These are phyloP conservation scores for Salix brachista DNA, from an alignment of 345 rosid species.

Conservation along the genomic window DNA sequence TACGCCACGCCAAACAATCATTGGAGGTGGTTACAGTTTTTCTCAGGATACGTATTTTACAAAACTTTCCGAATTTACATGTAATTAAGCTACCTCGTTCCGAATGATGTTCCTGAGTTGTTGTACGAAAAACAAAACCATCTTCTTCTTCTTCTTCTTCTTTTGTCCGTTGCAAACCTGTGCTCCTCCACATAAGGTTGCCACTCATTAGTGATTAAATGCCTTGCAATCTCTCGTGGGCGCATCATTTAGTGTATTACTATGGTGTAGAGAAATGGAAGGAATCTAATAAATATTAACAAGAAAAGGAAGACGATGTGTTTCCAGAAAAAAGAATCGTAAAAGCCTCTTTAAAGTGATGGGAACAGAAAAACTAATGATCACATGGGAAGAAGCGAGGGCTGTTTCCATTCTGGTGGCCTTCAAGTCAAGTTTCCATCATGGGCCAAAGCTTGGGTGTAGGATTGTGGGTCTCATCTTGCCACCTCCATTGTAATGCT, in stretches of 20 bases:
- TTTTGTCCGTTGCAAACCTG: not conserved
- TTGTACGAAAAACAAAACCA: too few relatives aligned
- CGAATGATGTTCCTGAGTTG: too few relatives aligned
- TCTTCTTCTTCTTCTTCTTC: not conserved
- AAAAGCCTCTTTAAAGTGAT: constrained; percentile 22
- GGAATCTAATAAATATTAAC: not conserved
- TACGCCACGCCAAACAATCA: too few relatives aligned
- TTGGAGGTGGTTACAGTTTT: too few relatives aligned
- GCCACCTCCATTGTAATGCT: too few relatives aligned
- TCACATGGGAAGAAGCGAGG: constrained; percentile 46
- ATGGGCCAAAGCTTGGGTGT: constrained; percentile 27
- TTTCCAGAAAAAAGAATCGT: constrained; percentile 10
- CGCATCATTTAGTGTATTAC: too few relatives aligned
- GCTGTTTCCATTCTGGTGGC: constrained; percentile 37
- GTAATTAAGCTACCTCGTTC: too few relatives aligned
- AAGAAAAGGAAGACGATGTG: not conserved
- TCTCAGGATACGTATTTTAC: too few relatives aligned
- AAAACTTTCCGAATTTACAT: too few relatives aligned
- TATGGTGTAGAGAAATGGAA: not conserved
- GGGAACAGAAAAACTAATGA: constrained; percentile 33
- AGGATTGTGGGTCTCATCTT: constrained; percentile 28
- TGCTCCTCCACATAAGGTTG: constrained; percentile 2
- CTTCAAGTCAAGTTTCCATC: constrained; percentile 38
- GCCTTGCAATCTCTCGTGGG: too few relatives aligned
- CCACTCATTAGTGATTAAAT: too few relatives aligned